phyloP scores from a whole-genome alignment of 2,329 filamentous ascomycete genomes.

The Penicillium sp. region DNA sequence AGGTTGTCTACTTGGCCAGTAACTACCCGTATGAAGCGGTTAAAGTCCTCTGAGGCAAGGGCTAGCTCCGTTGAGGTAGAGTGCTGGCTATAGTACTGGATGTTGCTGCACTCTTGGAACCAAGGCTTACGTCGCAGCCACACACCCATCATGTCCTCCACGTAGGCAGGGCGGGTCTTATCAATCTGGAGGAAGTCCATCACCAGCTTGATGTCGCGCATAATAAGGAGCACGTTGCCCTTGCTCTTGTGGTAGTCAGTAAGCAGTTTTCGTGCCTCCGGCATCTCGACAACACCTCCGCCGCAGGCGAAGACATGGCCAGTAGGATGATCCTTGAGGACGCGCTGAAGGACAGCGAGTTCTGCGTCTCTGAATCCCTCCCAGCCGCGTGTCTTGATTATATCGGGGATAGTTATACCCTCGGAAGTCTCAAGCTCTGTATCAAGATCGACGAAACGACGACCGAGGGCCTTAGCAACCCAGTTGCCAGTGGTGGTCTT shows the following conservation, averaged over 20 bases:
- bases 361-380: slow-evolving; percentile 82
- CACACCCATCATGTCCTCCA: slow-evolving; percentile 87
- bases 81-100: slow-evolving; percentile 83
- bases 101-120: slow-evolving; percentile 91
- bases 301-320: slow-evolving; percentile 90
- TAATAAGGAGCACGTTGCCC: slow-evolving; percentile 82
- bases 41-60: slow-evolving; percentile 66
- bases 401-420: slow-evolving; percentile 77
- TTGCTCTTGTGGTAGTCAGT: slow-evolving; percentile 70
- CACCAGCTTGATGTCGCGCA: slow-evolving; percentile 82
- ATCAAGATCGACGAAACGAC: slow-evolving; percentile 83
- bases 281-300: slow-evolving; percentile 85
- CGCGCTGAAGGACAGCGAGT: slow-evolving; percentile 67
- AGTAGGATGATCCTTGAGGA: slow-evolving; percentile 70
- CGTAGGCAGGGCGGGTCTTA: slow-evolving; percentile 87
- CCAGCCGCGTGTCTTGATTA: slow-evolving; percentile 80
- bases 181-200: slow-evolving; percentile 86
- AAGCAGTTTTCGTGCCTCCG: slow-evolving; percentile 74
- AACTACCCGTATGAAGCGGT: slow-evolving; percentile 68
- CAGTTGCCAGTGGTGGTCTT: slow-evolving; percentile 92
- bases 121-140: slow-evolving; percentile 86
- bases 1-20: slow-evolving; percentile 60
- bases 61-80: slow-evolving; percentile 53
- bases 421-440: slow-evolving; percentile 75
- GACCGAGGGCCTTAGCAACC: slow-evolving; percentile 72